Conservation (phyloP, 768 basidiomycete species). For the Trametes villosa region DNA sequence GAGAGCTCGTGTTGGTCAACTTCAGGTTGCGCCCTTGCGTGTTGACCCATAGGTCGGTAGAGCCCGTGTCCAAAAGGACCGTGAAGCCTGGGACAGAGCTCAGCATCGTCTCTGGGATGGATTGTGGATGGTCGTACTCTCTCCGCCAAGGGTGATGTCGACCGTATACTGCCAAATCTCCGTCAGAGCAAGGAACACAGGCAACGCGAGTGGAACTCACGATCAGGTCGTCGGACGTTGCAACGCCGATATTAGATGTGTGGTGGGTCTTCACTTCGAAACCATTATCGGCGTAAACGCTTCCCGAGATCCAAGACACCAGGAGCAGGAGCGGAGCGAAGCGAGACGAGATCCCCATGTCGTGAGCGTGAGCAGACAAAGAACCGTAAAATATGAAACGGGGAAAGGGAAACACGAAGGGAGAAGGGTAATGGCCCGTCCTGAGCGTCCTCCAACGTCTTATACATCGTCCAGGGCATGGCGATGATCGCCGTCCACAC, state of each 20-base stretch:
- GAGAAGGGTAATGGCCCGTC: not conserved
- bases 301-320: not conserved
- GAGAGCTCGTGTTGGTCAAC: slow-evolving; percentile 36
- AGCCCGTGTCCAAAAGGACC: slow-evolving; percentile 40
- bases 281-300: not conserved
- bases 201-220: not conserved
- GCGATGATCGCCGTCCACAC: not conserved
- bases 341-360: not conserved
- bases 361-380: not conserved
- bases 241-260: not conserved
- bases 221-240: not conserved
- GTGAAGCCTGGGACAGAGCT: slow-evolving; percentile 26
- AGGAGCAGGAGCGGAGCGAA: not conserved
- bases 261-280: not conserved
- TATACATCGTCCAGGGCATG: not conserved
- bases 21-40: slow-evolving; percentile 22
- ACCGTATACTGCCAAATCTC: not conserved
- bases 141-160: not conserved
- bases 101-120: not conserved
- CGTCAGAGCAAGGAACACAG: not conserved
- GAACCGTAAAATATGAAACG: not conserved
- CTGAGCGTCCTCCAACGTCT: not conserved
- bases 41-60: slow-evolving; percentile 39
- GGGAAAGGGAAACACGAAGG: not conserved
- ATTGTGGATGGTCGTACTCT: not conserved